These are phyloP conservation scores for Xerocomus cyaneibrunnescens DNA, from an alignment of 1,284 basidiomycete species.

Conservation along the genomic window DNA sequence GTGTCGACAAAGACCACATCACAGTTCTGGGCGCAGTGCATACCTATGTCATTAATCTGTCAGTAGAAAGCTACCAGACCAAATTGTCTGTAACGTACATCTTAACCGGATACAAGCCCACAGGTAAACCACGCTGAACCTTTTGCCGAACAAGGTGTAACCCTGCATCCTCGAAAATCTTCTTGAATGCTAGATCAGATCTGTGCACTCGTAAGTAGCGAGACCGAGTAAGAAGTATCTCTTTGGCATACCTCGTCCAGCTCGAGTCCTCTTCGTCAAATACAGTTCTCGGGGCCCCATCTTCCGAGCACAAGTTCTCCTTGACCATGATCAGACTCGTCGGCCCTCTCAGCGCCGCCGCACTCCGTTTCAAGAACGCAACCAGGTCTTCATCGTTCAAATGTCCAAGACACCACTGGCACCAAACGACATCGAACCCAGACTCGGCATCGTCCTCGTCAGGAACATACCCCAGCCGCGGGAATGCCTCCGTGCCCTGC, in stretches of 20 bases:
- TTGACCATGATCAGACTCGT: constrained; percentile 80
- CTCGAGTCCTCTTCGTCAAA: constrained; percentile 90
- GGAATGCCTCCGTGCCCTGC: constrained; percentile 45
- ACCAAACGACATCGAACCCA: constrained; percentile 84
- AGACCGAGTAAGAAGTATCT: background rate
- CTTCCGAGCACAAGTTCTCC: constrained; percentile 82
- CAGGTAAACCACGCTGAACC: constrained; percentile 76
- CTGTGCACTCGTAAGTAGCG: constrained; percentile 42
- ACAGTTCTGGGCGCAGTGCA: constrained; percentile 40
- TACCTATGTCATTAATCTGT: constrained; percentile 49
- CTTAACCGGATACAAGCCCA: constrained; percentile 79
- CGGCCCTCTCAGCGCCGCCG: constrained; percentile 50
- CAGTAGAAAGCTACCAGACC: constrained; percentile 1
- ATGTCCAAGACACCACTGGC: constrained; percentile 95
- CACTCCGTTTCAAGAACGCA: constrained; percentile 66
- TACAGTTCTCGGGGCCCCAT: constrained; percentile 56
- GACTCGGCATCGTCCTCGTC: constrained; percentile 45
- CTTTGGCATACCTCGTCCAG: constrained; percentile 63
- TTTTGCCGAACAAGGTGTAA: constrained; percentile 68
- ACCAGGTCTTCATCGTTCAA: constrained; percentile 77
- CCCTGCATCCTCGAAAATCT: constrained; percentile 68
- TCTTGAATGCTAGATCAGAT: constrained; percentile 82
- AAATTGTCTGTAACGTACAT: constrained; percentile 56
- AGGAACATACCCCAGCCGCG: constrained; percentile 57
- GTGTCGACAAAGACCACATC: no score